These are phyloP conservation scores for Penicillium freii DNA, from an alignment of 2,329 filamentous ascomycete species.

Conservation along the genomic window DNA sequence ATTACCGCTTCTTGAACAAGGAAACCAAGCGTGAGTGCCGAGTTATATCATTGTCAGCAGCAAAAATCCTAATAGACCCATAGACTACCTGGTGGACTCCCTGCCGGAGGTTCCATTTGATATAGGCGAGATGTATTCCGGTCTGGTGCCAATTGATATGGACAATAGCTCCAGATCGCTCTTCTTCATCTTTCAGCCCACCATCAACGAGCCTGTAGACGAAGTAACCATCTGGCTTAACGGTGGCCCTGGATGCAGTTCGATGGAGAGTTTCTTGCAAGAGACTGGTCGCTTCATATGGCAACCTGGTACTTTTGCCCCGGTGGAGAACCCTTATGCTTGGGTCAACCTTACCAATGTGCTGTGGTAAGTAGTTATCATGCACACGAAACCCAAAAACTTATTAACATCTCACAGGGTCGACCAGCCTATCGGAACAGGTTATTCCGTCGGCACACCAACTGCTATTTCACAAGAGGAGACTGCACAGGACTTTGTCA, in stretches of 20 bases:
- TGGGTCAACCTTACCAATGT: conserved; percentile 76
- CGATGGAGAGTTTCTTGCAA: conserved; percentile 67
- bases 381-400: neutral
- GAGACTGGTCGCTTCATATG: conserved; percentile 74
- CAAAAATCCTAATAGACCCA: neutral
- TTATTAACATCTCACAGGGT: conserved; percentile 21
- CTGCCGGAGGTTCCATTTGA: conserved; percentile 71
- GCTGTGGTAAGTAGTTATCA: conserved; percentile 60
- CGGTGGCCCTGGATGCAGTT: conserved; percentile 56
- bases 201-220: conserved; percentile 44
- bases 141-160: conserved; percentile 54
- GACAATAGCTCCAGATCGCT: conserved; percentile 45
- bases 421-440: conserved; percentile 55
- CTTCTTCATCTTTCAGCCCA: conserved; percentile 52
- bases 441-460: conserved; percentile 65
- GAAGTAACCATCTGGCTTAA: conserved; percentile 50
- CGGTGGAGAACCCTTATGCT: conserved; percentile 65
- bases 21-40: conserved; percentile 28
- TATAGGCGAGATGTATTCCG: conserved; percentile 53
- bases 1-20: conserved; percentile 29
- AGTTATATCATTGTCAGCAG: neutral
- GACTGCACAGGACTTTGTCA: conserved; percentile 67
- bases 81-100: conserved; percentile 62
- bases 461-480: conserved; percentile 67
- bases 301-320: conserved; percentile 67